phyloP scores from a whole-genome alignment of 1,139 yeast genomes.

The Arxiozyma telluris region DNA sequence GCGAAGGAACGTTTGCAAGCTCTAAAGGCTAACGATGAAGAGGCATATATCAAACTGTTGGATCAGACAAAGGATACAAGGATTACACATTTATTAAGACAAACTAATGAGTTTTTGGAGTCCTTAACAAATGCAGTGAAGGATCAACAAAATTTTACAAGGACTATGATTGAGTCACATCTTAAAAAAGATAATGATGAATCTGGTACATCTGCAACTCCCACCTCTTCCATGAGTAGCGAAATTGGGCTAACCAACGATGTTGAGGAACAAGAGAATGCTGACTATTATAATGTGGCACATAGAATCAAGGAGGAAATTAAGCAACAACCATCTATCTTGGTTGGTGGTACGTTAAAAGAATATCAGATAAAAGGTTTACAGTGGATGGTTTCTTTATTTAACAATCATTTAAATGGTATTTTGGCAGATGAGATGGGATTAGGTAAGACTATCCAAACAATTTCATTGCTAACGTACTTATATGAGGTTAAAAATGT shows the following conservation, averaged over 20 bases:
- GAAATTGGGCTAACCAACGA: slow-evolving; percentile 15
- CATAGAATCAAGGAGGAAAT: slow-evolving; percentile 64
- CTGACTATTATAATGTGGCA: slow-evolving; percentile 74
- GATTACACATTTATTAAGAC: slow-evolving; percentile 69
- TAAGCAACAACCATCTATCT: slow-evolving; percentile 51
- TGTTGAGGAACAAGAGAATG: slow-evolving; percentile 51
- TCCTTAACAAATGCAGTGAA: slow-evolving; percentile 70
- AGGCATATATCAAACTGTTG: slow-evolving; percentile 67
- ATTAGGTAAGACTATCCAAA: slow-evolving; percentile 79
- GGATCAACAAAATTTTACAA: slow-evolving; percentile 49
- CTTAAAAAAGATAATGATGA: slow-evolving; percentile 32
- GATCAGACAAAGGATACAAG: slow-evolving; percentile 80
- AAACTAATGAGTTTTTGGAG: slow-evolving; percentile 68
- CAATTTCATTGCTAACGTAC: slow-evolving; percentile 68
- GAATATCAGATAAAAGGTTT: slow-evolving; percentile 91
- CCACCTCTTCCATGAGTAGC: slow-evolving; percentile 21
- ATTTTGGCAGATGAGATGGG: slow-evolving; percentile 95
- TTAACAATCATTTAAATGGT: slow-evolving; percentile 88
- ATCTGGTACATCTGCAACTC: slow-evolving; percentile 17
- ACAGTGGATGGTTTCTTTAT: slow-evolving; percentile 97
- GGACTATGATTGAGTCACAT: slow-evolving; percentile 39
- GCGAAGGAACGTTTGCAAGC: slow-evolving; percentile 85
- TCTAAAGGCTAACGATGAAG: slow-evolving; percentile 75
- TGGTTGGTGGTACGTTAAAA: slow-evolving; percentile 82
- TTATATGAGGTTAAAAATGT: slow-evolving; percentile 60